phyloP scores from a whole-genome alignment of 306 rosid genomes.

The Sicyos edulis region DNA sequence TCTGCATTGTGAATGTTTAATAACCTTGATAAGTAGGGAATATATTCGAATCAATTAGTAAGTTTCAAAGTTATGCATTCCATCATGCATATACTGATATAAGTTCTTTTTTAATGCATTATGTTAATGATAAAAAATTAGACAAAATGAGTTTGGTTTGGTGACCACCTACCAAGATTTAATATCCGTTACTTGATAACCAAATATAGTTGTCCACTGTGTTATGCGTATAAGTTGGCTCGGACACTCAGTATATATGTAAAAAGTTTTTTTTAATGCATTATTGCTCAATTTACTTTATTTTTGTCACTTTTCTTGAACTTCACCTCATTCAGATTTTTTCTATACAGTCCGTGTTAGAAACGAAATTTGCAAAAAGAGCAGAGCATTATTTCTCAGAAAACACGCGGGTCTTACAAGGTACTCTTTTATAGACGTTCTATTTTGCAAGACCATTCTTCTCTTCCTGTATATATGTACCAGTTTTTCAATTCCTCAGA shows the following conservation, averaged over 20 bases:
- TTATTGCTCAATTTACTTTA: background rate
- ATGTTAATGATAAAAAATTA: too few species aligned
- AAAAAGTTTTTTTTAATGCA: too few species aligned
- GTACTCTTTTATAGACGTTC: conserved; percentile 29
- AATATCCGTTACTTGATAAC: too few species aligned
- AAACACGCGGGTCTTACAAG: conserved; percentile 70
- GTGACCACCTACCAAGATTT: too few species aligned
- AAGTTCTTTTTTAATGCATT: too few species aligned
- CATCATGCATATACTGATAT: too few species aligned
- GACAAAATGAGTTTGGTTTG: too few species aligned
- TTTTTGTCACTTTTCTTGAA: conserved; percentile 1
- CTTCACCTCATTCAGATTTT: conserved; percentile 2
- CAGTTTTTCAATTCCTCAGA: background rate
- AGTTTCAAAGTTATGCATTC: background rate
- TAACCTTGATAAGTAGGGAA: background rate
- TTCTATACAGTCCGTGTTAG: conserved; percentile 50
- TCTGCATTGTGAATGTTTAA: background rate
- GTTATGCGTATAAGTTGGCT: too few species aligned
- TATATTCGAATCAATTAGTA: background rate
- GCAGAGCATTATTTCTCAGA: conserved; percentile 95
- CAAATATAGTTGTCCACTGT: too few species aligned
- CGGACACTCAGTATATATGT: too few species aligned
- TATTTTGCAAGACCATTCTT: conserved; percentile 14
- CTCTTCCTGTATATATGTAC: conserved; percentile 14
- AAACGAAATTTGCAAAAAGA: conserved; percentile 54